A percentile compares a stretch with the other conserved stretches of the same genome.
These are phyloP conservation scores for Marasmius fiardii DNA, from an alignment of 1,284 basidiomycete genomes.

Conservation along the genomic window DNA sequence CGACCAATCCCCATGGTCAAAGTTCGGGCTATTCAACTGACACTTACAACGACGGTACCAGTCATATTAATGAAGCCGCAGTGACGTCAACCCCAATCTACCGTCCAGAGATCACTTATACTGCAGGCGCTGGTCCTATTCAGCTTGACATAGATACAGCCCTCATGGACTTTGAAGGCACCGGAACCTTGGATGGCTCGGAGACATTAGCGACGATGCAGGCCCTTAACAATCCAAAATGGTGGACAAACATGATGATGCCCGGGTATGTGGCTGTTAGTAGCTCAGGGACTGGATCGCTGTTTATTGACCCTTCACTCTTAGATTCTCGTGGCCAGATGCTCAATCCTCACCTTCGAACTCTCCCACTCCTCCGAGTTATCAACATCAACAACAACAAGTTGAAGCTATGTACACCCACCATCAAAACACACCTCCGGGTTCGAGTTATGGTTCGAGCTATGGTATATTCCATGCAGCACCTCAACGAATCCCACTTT, in stretches of 20 bases:
- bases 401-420: slow-evolving; percentile 1
- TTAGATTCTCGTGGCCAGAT: slow-evolving; percentile 25
- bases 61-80: slow-evolving; percentile 8
- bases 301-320: slow-evolving; percentile 1
- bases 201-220: slow-evolving; percentile 72
- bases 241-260: slow-evolving; percentile 80
- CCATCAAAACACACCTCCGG: neutral
- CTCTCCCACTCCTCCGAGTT: slow-evolving; percentile 7
- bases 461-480: slow-evolving; percentile 15
- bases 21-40: slow-evolving; percentile 12
- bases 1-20: slow-evolving; percentile 15
- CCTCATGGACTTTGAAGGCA: slow-evolving; percentile 29
- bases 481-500: slow-evolving; percentile 3
- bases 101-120: slow-evolving; percentile 43
- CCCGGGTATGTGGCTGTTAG: slow-evolving; percentile 52
- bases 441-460: slow-evolving; percentile 3
- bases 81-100: slow-evolving; percentile 31
- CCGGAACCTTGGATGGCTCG: slow-evolving; percentile 37
- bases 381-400: neutral
- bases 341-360: slow-evolving; percentile 13
- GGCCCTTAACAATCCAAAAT: slow-evolving; percentile 64
- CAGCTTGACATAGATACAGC: slow-evolving; percentile 35
- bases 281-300: neutral
- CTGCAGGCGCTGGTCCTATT: slow-evolving; percentile 30
- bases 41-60: neutral